Base-by-base conservation (phyloP, 306 rosid species). In the Vigna mungo region DNA sequence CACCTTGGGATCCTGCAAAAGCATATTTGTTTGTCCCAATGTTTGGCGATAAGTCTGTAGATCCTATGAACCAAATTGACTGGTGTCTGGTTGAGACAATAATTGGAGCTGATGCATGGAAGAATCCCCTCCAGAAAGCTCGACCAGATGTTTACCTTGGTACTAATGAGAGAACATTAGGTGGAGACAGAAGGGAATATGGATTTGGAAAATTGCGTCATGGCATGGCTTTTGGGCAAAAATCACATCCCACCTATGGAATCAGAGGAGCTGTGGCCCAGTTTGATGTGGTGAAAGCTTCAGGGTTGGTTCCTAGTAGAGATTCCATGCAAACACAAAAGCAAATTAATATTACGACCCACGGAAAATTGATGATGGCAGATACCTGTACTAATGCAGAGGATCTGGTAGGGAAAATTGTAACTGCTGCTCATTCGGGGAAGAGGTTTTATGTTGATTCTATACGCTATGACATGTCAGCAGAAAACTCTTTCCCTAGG, bases 141-240 rank as follows among this genome's bases (percentile, higher is more conserved):
- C 93, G 99, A 72, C 99, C 99, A 64, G 99, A 95, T 89, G 97
- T 95, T 82, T 95, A 89, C 87, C 99, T 95, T 81, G 99, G 99
- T 79, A 95, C 99, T 75, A 95, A 91, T 71, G 99, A 95, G 87
- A 96, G 99, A 80, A 91, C 97, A 23, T 85, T 95, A 82, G 99
- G 99, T 64, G 99, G 99, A 32, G 99, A 95, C 53, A 90, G 97
- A 89, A 90, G 97, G 86, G 99, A 95, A 74, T 92, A 95, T 80
- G 99, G 99, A 55, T 95, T 92, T 66, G 93, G 91, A 49, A 95
- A 95, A 81, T 77, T 92, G 87, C 99, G 97, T 76, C 90, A 92
- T 85, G 99, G 99, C 85, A 87, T 92, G 93, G 96, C 89, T 71
- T 89, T 89, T 88, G 99, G 97, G 82, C 97, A 92, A 82, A 95